Evolutionary conservation across 257 asterid genomes (phyloP).

Genomic region (Misopates orontium): DNA sequence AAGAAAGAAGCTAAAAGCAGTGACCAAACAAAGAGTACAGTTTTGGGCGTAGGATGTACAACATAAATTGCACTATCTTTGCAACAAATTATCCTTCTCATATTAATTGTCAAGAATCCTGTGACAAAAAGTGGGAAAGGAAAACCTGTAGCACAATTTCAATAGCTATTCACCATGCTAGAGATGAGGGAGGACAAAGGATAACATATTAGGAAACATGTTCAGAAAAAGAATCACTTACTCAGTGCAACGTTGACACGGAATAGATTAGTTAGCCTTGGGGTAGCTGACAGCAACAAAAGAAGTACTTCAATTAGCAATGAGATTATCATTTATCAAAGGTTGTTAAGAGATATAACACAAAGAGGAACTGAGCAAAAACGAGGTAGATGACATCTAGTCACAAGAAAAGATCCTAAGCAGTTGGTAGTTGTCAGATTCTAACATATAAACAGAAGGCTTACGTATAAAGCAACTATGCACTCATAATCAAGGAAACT

Average conservation of each 20-base stretch:
- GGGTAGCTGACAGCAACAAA: conserved; percentile 50
- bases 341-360: conserved; percentile 9
- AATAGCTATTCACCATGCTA: not conserved
- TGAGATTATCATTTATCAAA: conserved; percentile 11
- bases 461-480: no score
- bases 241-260: conserved; percentile 44
- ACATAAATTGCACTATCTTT: not conserved
- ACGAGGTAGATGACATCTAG: conserved; percentile 16
- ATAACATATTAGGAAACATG: not conserved
- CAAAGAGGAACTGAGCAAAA: conserved; percentile 1
- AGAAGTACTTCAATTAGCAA: conserved; percentile 25
- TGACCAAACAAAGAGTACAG: no score
- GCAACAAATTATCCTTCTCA: not conserved
- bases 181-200: not conserved
- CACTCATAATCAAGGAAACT: no score
- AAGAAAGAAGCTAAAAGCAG: no score
- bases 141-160: no score
- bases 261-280: conserved; percentile 29
- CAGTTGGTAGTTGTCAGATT: no score
- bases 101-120: not conserved
- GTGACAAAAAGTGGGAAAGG: not conserved
- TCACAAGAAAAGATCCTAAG: not conserved
- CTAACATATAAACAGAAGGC: no score
- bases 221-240: conserved; percentile 27
- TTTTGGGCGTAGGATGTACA: not conserved